Evolutionary conservation across 306 rosid species (phyloP).

Genomic region (Ammopiptanthus mongolicus): DNA sequence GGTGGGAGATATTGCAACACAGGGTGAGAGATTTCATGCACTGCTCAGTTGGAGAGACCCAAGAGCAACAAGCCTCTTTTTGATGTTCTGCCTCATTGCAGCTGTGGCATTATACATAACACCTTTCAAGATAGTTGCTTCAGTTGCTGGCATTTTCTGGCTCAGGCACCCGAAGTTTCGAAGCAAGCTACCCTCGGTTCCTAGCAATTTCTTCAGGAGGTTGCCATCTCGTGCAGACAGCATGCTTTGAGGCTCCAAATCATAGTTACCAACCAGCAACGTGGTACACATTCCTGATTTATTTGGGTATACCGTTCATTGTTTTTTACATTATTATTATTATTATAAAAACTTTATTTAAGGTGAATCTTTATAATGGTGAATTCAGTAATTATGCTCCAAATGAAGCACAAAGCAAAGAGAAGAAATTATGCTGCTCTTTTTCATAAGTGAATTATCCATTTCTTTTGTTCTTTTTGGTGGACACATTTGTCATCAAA

Average conservation of each 20-base stretch:
- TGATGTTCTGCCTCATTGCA: conserved; percentile 18
- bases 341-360: too few relatives aligned
- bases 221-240: conserved; percentile 69
- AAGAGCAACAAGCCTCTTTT: conserved; percentile 28
- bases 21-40: conserved; percentile 37
- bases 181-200: conserved; percentile 65
- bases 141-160: conserved; percentile 53
- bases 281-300: too few relatives aligned
- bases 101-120: conserved; percentile 41
- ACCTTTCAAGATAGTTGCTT: conserved; percentile 46
- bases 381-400: too few relatives aligned
- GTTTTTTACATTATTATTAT: too few relatives aligned
- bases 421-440: not conserved
- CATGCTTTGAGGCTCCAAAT: conserved; percentile 46
- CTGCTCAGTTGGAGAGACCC: conserved; percentile 40
- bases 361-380: too few relatives aligned
- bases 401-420: not conserved
- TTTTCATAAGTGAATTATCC: not conserved
- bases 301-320: too few relatives aligned
- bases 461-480: not conserved
- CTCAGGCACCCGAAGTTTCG: conserved; percentile 68
- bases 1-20: conserved; percentile 37
- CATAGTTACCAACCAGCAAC: too few relatives aligned
- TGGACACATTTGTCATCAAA: not conserved
- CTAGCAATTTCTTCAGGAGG: conserved; percentile 73